Conservation (phyloP, 2,329 filamentous ascomycete species). For the Fusarium nematophilum region DNA sequence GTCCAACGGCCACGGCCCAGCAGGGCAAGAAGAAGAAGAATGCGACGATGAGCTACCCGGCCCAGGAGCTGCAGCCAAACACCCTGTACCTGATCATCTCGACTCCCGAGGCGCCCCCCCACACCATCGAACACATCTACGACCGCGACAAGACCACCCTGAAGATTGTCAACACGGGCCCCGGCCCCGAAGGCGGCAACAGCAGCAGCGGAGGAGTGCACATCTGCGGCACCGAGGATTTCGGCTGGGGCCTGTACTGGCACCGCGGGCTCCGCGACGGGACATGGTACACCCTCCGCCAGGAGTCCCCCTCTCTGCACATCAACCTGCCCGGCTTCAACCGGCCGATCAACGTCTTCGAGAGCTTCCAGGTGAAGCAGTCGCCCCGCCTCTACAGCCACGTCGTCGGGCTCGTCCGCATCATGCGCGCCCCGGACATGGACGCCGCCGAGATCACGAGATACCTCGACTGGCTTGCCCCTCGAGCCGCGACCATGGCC, state of each 20-base stretch:
- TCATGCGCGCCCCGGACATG: constrained; percentile 39
- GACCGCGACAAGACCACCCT: constrained; percentile 21
- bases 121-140: constrained; percentile 16
- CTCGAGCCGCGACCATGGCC: constrained; percentile 37
- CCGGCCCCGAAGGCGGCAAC: constrained; percentile 36
- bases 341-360: constrained; percentile 32
- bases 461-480: constrained; percentile 50
- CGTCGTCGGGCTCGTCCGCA: constrained; percentile 47
- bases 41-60: constrained; percentile 34
- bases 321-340: constrained; percentile 14
- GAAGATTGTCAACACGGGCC: constrained; percentile 13
- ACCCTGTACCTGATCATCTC: constrained; percentile 44
- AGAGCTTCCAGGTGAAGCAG: constrained; percentile 29
- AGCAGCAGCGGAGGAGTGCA: constrained; percentile 28
- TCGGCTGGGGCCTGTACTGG: constrained; percentile 53
- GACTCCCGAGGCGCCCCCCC: constrained; percentile 22
- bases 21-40: too few species aligned
- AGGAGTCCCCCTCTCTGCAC: neutral
- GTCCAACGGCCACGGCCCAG: neutral
- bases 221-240: constrained; percentile 43
- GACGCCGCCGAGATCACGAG: constrained; percentile 35
- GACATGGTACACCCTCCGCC: constrained; percentile 42
- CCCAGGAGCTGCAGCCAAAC: constrained; percentile 33
- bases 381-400: constrained; percentile 45
- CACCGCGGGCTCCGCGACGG: constrained; percentile 43